These are phyloP conservation scores for Fusarium domesticum DNA, from an alignment of 2,329 filamentous ascomycete species.

Conservation along the genomic window DNA sequence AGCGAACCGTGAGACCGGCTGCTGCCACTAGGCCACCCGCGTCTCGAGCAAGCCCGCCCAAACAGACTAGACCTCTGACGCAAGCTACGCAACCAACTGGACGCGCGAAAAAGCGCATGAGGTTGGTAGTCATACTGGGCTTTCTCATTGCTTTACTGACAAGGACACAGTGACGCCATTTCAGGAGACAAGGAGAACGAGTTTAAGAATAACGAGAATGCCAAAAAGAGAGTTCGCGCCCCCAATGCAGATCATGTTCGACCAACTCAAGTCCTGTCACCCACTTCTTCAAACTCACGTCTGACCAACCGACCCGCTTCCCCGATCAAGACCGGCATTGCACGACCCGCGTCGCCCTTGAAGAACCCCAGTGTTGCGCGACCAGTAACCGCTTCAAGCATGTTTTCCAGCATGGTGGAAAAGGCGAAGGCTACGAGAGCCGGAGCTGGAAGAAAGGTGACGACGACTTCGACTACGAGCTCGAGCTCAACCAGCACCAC, in stretches of 20 bases:
- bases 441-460: conserved; percentile 45
- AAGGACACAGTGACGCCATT: conserved; percentile 56
- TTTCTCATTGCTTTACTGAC: conserved; percentile 20
- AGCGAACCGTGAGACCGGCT: conserved; percentile 42
- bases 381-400: conserved; percentile 40
- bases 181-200: conserved; percentile 77
- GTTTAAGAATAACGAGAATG: conserved; percentile 54
- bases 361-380: conserved; percentile 48
- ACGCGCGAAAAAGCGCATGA: conserved; percentile 47
- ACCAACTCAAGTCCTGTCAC: conserved; percentile 68
- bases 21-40: conserved; percentile 50
- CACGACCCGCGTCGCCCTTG: conserved; percentile 60
- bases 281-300: conserved; percentile 77
- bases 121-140: conserved; percentile 38
- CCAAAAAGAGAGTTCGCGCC: conserved; percentile 63
- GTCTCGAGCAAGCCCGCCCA: conserved; percentile 36
- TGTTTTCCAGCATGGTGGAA: conserved; percentile 57
- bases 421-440: conserved; percentile 56
- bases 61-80: conserved; percentile 30
- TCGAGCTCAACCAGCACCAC: conserved; percentile 39
- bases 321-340: conserved; percentile 56
- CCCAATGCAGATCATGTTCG: conserved; percentile 40
- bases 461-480: conserved; percentile 44
- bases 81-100: conserved; percentile 21
- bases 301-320: conserved; percentile 51